A percentile compares a stretch with the other conserved stretches of the same genome.
phyloP scores from a whole-genome alignment of 148 eudicot genomes.

The Rheum nobile region DNA sequence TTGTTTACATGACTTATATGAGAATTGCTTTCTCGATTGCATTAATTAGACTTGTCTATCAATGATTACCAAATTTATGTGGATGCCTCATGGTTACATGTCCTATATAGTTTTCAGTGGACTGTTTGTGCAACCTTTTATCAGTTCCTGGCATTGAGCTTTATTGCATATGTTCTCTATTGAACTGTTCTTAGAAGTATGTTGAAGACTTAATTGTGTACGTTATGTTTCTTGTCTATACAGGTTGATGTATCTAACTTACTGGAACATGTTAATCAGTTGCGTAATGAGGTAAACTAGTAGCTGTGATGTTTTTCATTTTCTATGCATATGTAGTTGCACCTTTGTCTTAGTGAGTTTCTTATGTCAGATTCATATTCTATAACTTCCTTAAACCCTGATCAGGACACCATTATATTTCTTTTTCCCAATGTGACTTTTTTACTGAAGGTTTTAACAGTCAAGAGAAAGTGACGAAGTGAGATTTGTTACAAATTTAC shows the following conservation, averaged over 20 bases:
- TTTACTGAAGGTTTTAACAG: not conserved
- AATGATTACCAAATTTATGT: not conserved
- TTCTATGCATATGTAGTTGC: not conserved
- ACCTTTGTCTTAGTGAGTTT: not conserved
- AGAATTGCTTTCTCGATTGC: not conserved
- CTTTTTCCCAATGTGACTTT: not conserved
- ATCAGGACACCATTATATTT: not conserved
- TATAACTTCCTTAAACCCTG: not conserved
- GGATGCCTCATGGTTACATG: not conserved
- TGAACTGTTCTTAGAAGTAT: not conserved
- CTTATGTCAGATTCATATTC: not conserved
- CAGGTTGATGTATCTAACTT: slow-evolving; percentile 72
- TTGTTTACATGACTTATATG: not conserved
- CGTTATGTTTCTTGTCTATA: slow-evolving; percentile 1
- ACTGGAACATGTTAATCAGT: slow-evolving; percentile 35
- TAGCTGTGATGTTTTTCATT: not conserved
- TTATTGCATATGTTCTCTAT: not conserved
- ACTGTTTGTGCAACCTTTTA: not conserved
- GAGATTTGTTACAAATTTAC: not conserved
- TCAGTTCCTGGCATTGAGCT: not conserved
- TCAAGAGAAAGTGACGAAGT: not conserved
- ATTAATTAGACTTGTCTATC: not conserved
- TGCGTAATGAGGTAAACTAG: slow-evolving; percentile 45
- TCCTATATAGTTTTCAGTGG: not conserved
- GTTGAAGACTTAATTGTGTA: not conserved